Evolutionary conservation across 768 basidiomycete genomes (phyloP).

Genomic region (Mycena albidolilacea): DNA sequence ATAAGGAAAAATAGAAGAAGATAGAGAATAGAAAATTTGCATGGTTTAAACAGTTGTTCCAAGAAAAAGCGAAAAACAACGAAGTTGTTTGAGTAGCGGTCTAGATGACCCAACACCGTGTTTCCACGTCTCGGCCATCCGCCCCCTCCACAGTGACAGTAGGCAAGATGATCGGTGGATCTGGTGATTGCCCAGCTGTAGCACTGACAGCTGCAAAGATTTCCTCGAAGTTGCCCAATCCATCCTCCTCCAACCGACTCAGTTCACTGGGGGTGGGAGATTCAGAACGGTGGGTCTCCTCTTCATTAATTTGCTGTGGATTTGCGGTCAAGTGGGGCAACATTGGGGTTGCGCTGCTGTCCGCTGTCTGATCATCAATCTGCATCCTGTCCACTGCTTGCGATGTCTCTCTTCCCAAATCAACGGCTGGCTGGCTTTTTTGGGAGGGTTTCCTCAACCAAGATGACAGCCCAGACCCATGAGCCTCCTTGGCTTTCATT

Average conservation of each 20-base stretch:
- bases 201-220: constrained; percentile 10
- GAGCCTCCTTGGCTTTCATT: background rate
- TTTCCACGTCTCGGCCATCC: no score
- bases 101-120: no score
- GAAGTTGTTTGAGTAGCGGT: no score
- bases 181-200: background rate
- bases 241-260: constrained; percentile 6
- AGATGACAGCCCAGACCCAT: background rate
- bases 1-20: no score
- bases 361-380: background rate
- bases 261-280: constrained; percentile 10
- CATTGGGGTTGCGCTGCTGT: no score
- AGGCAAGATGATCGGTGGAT: background rate
- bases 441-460: background rate
- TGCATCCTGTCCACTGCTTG: background rate
- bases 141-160: background rate
- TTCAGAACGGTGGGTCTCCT: background rate
- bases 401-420: background rate
- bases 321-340: background rate
- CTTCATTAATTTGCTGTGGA: background rate
- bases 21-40: no score
- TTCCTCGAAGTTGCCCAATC: background rate
- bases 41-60: no score
- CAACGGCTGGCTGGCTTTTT: background rate
- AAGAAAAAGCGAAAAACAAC: no score